Conservation (phyloP, 1,284 basidiomycete genomes). For the Cutaneotrichosporon sp. region DNA sequence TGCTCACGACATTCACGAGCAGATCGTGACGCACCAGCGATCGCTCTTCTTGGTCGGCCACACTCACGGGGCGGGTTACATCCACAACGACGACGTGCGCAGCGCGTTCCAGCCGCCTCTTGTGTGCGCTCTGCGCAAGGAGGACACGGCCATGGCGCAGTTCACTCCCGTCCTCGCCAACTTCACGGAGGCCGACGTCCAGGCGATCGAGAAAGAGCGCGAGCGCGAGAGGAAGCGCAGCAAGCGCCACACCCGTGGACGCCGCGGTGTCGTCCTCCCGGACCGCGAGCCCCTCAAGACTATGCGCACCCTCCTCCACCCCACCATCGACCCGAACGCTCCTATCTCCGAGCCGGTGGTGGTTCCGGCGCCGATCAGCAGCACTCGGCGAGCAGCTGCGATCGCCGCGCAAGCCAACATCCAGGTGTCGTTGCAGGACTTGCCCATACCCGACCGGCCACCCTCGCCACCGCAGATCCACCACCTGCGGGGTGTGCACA, state of each 20-base stretch:
- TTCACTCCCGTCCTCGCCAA: conserved; percentile 89
- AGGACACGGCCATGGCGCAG: conserved; percentile 67
- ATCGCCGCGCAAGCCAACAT: conserved; percentile 67
- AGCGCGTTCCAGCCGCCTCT: conserved; percentile 83
- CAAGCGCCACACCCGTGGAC: conserved; percentile 77
- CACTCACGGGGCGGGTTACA: conserved; percentile 71
- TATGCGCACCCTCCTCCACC: conserved; percentile 73
- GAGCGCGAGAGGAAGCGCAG: conserved; percentile 87
- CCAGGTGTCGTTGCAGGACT: conserved; percentile 50
- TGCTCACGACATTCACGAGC: conserved; percentile 93
- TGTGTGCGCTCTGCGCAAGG: conserved; percentile 62
- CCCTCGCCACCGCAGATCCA: conserved; percentile 49
- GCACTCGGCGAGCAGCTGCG: conserved; percentile 74
- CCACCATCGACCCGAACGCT: conserved; percentile 41
- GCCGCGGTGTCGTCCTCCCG: conserved; percentile 84
- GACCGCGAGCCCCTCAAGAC: conserved; percentile 93
- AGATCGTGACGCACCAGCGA: conserved; percentile 87
- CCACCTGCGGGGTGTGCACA: conserved; percentile 24
- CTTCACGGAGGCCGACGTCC: conserved; percentile 84
- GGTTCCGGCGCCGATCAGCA: conserved; percentile 11
- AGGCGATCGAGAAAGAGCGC: conserved; percentile 84
- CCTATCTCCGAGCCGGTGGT: conserved; percentile 60
- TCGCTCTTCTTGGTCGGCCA: conserved; percentile 90
- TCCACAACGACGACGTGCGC: conserved; percentile 90
- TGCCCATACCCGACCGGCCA: conserved; percentile 53